Base-by-base conservation (phyloP, 2,329 filamentous ascomycete genomes). In the Endothia cerciana region DNA sequence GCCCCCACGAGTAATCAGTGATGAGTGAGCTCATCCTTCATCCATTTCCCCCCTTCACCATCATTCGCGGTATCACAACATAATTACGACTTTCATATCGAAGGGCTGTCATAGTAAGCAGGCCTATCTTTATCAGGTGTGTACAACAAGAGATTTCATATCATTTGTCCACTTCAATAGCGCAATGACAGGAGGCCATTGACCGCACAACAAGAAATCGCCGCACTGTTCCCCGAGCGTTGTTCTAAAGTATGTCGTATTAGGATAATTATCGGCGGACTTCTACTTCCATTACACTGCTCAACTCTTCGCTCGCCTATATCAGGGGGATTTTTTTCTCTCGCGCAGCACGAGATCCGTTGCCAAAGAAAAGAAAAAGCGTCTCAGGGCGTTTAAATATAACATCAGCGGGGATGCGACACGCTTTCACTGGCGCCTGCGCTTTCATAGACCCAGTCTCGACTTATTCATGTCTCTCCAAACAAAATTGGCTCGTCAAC, bases 401-500 rank as follows among this genome's bases (percentile, higher is more conserved):
- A 58, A 28, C 38, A 19, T 28, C 40, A n/a, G n/a, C n/a, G n/a
- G n/a, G 57, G 40, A 59, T 43, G 57, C 13, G 36, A 58, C 40
- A 22, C 11, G 2, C 40, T 22, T 25, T n/a, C 5, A n/a, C 7
- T 25, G 15, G 30, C 28, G 17, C 51, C 30, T n/a, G 17, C 30
- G 7, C 28, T 13, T 5, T 19, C 38, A 7, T 17, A 38, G 17
- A 13, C 13, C 4, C 22, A 60, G n/a, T 8, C n/a, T 17, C 7
- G 13, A 61, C 11, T 19, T 43, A 36, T 11, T 19, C 11, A 62
- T 62, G 60, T 62, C 60, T 33, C 15, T 62, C 7, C 60, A 62
- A 15, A 30, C 45, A 10, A 62, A 40, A n/a, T 15, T 43, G 17
- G 41, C 47, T 25, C 60, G 60, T 36, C 36, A 43, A 45, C 60